Conservation (phyloP, 2,329 filamentous ascomycete species). For the Keithomyces neogunnii region DNA sequence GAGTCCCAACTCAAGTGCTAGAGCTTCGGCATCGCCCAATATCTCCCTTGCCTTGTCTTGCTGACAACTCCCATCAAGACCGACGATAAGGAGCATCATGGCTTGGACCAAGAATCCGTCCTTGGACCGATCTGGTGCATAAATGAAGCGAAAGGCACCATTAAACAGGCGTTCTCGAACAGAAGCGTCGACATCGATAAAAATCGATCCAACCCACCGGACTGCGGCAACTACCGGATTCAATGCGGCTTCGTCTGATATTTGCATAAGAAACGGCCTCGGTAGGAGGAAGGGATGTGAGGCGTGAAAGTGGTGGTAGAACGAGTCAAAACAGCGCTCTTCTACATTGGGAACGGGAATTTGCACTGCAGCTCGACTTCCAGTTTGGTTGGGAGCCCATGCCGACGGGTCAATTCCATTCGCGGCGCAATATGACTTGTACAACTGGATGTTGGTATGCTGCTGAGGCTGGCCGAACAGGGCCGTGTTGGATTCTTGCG, state of each 20-base stretch:
- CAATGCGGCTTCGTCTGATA: conserved; percentile 39
- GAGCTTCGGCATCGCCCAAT: conserved; percentile 57
- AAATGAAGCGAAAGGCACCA: conserved; percentile 45
- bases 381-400: conserved; percentile 11
- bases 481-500: conserved; percentile 9
- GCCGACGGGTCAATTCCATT: conserved; percentile 16
- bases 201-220: conserved; percentile 48
- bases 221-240: conserved; percentile 45
- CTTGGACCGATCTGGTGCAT: conserved; percentile 35
- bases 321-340: conserved; percentile 48
- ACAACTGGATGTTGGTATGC: conserved; percentile 30
- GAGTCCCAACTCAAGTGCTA: conserved; percentile 70
- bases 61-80: conserved; percentile 68
- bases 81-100: conserved; percentile 67
- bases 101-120: conserved; percentile 67
- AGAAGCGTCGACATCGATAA: conserved; percentile 38
- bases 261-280: conserved; percentile 38
- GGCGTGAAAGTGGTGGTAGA: conserved; percentile 49
- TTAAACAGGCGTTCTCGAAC: conserved; percentile 42
- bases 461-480: conserved; percentile 13
- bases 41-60: conserved; percentile 60
- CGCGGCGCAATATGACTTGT: conserved; percentile 20
- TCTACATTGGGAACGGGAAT: conserved; percentile 26
- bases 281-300: conserved; percentile 52
- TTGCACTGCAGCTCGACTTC: conserved; percentile 9